A percentile compares a stretch with the other conserved stretches of the same genome.
Evolutionary conservation across 2,329 filamentous ascomycete genomes (phyloP).

Genomic region (Meredithiella fracta): DNA sequence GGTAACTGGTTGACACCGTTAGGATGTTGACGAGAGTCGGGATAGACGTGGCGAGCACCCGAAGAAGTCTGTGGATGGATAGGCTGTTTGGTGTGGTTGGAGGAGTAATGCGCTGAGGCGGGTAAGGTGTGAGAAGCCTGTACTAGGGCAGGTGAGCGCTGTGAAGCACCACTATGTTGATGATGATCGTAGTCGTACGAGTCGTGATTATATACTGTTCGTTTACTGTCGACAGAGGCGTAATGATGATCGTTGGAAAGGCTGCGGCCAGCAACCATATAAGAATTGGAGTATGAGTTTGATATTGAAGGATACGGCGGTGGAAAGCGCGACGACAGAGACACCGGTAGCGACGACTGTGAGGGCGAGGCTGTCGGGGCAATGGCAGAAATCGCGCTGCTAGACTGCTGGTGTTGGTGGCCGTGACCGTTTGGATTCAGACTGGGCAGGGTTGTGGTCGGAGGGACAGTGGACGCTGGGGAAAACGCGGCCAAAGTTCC

Average conservation of each 20-base stretch:
- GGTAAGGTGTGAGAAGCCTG: neutral
- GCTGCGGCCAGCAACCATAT: neutral
- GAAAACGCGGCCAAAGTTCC: constrained; percentile 8
- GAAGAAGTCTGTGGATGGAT: constrained; percentile 17
- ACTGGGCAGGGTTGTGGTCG: constrained; percentile 10
- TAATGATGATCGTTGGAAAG: constrained; percentile 4
- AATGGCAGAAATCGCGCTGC: constrained; percentile 12
- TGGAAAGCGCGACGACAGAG: constrained; percentile 2
- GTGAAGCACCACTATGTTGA: neutral
- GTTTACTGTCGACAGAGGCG: neutral
- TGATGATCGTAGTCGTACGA: constrained; percentile 13
- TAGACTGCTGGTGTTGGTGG: constrained; percentile 6
- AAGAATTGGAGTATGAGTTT: constrained; percentile 1
- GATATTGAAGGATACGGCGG: constrained; percentile 9
- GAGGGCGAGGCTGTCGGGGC: constrained; percentile 10
- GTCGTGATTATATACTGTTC: constrained; percentile 9
- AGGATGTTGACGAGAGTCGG: constrained; percentile 8
- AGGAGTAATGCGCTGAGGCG: constrained; percentile 4
- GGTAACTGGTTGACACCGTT: constrained; percentile 19
- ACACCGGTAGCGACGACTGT: constrained; percentile 1
- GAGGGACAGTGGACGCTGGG: constrained; percentile 1
- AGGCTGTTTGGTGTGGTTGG: constrained; percentile 8
- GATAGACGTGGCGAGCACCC: constrained; percentile 14
- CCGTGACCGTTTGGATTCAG: constrained; percentile 9
- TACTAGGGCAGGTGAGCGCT: neutral